Conservation (phyloP, 2,329 filamentous ascomycete species). For the Calonectria hawksworthii region DNA sequence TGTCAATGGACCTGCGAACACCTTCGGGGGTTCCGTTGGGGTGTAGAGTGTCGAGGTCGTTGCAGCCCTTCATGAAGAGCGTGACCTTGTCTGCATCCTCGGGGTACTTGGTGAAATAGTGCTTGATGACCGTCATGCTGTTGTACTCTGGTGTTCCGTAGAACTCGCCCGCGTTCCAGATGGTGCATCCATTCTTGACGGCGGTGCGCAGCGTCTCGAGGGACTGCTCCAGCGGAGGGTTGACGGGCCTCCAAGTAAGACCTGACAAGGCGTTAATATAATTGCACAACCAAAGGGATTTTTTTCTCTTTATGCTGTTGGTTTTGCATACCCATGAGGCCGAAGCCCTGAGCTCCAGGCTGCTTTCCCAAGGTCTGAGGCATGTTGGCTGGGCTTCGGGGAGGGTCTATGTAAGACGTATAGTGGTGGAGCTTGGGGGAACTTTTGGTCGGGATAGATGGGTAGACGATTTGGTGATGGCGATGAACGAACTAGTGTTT, state of each 20-base stretch:
- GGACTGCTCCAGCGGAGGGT: slow-evolving; percentile 60
- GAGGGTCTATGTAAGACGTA: not conserved
- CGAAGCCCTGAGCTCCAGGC: slow-evolving; percentile 66
- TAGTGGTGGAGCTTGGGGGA: not conserved
- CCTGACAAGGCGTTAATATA: slow-evolving; percentile 45
- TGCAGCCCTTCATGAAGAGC: slow-evolving; percentile 73
- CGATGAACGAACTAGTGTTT: not conserved
- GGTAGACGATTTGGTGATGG: not conserved
- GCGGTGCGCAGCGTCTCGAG: slow-evolving; percentile 70
- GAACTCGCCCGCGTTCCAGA: slow-evolving; percentile 76
- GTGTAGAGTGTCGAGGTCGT: slow-evolving; percentile 50
- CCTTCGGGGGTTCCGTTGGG: slow-evolving; percentile 67
- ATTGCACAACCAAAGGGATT: not conserved
- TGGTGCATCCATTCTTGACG: slow-evolving; percentile 58
- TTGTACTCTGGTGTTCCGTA: slow-evolving; percentile 73
- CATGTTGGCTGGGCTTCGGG: slow-evolving; percentile 30
- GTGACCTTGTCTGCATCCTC: slow-evolving; percentile 74
- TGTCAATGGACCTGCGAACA: slow-evolving; percentile 71
- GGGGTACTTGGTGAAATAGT: slow-evolving; percentile 75
- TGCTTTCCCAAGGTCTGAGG: slow-evolving; percentile 55
- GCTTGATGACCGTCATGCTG: slow-evolving; percentile 69
- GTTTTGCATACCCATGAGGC: slow-evolving; percentile 63
- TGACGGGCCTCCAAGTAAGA: slow-evolving; percentile 58
- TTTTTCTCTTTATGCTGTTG: not conserved
- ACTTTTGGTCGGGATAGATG: not conserved